phyloP scores from a whole-genome alignment of 1,139 yeast genomes.

The Keqinozyma sinolaborantium region DNA sequence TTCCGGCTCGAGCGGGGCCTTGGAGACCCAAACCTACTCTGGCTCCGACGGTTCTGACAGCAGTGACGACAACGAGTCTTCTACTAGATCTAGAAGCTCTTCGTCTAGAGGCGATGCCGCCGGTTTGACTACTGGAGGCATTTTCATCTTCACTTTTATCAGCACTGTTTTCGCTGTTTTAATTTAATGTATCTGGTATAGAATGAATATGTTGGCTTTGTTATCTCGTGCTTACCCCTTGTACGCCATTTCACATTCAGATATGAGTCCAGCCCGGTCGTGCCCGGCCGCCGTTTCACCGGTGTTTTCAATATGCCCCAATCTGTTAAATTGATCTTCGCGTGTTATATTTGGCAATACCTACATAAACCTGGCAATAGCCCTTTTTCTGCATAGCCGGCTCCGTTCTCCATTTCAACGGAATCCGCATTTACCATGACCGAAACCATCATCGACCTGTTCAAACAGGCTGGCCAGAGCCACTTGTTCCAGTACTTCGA shows the following conservation, averaged over 20 bases:
- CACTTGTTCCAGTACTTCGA: conserved; percentile 42
- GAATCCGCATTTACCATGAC: no score
- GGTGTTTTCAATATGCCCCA: conserved; percentile 8
- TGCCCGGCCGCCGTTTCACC: background rate
- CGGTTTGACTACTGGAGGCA: conserved; percentile 9
- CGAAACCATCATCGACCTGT: conserved; percentile 31
- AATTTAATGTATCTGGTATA: conserved; percentile 4
- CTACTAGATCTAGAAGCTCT: conserved; percentile 4
- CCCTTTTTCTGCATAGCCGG: no score
- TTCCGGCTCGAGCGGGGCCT: conserved; percentile 12
- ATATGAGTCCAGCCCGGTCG: no score
- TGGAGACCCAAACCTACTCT: conserved; percentile 14
- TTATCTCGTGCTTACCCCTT: background rate
- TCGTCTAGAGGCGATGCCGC: conserved; percentile 8
- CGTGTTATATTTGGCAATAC: background rate
- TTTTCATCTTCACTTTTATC: conserved; percentile 8
- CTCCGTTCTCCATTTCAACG: no score
- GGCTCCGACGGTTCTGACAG: conserved; percentile 9
- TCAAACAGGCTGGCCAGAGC: conserved; percentile 48
- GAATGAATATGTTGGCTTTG: background rate
- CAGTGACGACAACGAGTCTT: conserved; percentile 5
- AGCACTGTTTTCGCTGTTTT: conserved; percentile 8
- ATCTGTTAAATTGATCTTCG: conserved; percentile 12
- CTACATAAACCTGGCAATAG: no score
- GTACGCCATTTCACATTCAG: background rate